A percentile compares a stretch with the other conserved stretches of the same genome.
Conservation (phyloP, 345 rosid genomes). For the Acer negundo region DNA sequence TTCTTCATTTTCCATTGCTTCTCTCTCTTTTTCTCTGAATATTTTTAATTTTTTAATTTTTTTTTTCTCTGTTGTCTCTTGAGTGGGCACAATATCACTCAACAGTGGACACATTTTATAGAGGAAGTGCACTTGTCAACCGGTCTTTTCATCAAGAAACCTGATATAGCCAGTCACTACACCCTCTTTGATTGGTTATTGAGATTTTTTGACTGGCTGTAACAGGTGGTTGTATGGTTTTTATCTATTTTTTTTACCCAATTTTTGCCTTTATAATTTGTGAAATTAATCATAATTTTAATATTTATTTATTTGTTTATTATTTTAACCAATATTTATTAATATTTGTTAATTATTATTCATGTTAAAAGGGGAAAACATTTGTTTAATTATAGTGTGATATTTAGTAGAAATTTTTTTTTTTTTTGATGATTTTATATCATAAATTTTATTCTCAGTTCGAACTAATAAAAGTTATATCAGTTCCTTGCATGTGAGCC, state of each 20-base stretch:
- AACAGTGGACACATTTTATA: background rate
- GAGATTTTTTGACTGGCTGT: background rate
- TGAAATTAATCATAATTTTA: no score
- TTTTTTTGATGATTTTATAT: no score
- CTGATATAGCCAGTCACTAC: background rate
- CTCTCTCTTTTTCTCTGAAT: background rate
- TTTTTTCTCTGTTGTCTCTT: background rate
- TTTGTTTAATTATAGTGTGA: no score
- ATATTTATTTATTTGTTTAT: no score
- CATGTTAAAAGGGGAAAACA: no score
- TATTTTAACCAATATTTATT: no score
- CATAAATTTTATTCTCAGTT: no score
- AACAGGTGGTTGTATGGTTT: background rate
- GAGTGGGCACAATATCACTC: background rate
- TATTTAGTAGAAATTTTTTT: no score
- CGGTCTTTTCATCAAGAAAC: background rate
- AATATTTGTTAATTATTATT: no score
- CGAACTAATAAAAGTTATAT: no score
- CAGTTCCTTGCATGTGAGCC: no score
- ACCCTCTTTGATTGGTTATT: background rate
- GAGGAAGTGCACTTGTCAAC: background rate
- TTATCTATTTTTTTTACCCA: background rate
- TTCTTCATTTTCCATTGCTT: conserved; percentile 13
- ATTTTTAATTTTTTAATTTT: no score
- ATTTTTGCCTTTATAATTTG: background rate